A percentile compares a stretch with the other conserved stretches of the same genome.
These are phyloP conservation scores for Xylaria telfairii DNA, from an alignment of 495 filamentous ascomycete species.

Conservation along the genomic window DNA sequence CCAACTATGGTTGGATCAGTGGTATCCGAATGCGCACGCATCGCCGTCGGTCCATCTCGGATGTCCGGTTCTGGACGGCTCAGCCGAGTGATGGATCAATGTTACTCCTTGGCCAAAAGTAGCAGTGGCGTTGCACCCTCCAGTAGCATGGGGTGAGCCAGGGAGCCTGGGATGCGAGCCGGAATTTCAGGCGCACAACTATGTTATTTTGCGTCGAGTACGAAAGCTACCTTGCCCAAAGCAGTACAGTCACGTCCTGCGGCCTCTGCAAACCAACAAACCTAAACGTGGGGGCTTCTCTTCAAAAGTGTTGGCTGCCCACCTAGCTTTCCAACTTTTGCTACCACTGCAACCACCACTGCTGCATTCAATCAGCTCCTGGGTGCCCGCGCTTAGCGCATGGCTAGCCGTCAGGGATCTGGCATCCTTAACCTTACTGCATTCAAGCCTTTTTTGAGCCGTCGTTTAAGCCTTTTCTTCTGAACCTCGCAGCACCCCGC, in stretches of 20 bases:
- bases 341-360: not conserved
- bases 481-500: not conserved
- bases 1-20: not conserved
- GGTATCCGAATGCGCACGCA: not conserved
- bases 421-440: not conserved
- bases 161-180: not conserved
- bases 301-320: slow-evolving; percentile 6
- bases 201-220: not conserved
- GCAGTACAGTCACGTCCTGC: not conserved
- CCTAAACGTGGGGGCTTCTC: slow-evolving; percentile 14
- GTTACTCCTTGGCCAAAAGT: not conserved
- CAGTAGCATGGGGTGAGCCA: not conserved
- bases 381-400: slow-evolving; percentile 21
- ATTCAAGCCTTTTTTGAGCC: not conserved
- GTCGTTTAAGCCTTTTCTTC: not conserved
- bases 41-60: not conserved
- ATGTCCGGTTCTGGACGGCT: slow-evolving; percentile 16
- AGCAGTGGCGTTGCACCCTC: slow-evolving; percentile 2
- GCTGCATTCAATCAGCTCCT: not conserved
- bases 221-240: slow-evolving; percentile 9
- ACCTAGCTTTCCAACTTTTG: not conserved
- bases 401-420: slow-evolving; percentile 9
- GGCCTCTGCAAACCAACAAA: slow-evolving; percentile 8
- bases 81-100: not conserved
- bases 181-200: slow-evolving; percentile 2